phyloP scores from a whole-genome alignment of 2,329 filamentous ascomycete species.

The Westerdykella ornata region DNA sequence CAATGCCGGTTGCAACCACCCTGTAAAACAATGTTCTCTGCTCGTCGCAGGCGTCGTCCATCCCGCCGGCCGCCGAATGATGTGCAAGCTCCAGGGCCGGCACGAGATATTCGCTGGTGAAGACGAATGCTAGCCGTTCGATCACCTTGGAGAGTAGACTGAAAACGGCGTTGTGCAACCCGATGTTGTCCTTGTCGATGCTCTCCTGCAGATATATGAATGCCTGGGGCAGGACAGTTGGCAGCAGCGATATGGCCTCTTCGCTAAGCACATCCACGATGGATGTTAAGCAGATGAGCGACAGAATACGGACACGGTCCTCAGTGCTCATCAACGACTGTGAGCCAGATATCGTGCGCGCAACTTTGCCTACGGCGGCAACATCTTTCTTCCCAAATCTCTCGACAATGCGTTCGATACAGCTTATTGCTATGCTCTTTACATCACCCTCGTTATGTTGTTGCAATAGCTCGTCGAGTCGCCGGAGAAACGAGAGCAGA shows the following conservation, averaged over 20 bases:
- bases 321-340: constrained; percentile 71
- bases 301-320: constrained; percentile 67
- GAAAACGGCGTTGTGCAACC: constrained; percentile 76
- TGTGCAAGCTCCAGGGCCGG: constrained; percentile 66
- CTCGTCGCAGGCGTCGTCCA: constrained; percentile 58
- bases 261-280: constrained; percentile 83
- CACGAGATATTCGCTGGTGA: constrained; percentile 68
- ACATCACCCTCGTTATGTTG: constrained; percentile 65
- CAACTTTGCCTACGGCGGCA: constrained; percentile 66
- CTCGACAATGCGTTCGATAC: constrained; percentile 86
- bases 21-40: constrained; percentile 63
- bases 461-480: constrained; percentile 68
- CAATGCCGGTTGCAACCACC: constrained; percentile 69
- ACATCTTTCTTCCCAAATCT: constrained; percentile 92
- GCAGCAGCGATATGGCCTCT: constrained; percentile 75
- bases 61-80: constrained; percentile 57
- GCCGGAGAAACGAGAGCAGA: constrained; percentile 71
- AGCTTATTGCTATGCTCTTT: constrained; percentile 79
- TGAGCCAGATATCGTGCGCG: constrained; percentile 67
- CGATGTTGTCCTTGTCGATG: constrained; percentile 48
- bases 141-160: constrained; percentile 72
- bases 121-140: constrained; percentile 81
- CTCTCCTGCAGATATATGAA: constrained; percentile 65
- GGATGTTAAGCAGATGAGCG: constrained; percentile 82
- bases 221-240: constrained; percentile 64